Evolutionary conservation across 108 stramenopile genomes (phyloP).

Genomic region (Pseudonitzschia pungens): DNA sequence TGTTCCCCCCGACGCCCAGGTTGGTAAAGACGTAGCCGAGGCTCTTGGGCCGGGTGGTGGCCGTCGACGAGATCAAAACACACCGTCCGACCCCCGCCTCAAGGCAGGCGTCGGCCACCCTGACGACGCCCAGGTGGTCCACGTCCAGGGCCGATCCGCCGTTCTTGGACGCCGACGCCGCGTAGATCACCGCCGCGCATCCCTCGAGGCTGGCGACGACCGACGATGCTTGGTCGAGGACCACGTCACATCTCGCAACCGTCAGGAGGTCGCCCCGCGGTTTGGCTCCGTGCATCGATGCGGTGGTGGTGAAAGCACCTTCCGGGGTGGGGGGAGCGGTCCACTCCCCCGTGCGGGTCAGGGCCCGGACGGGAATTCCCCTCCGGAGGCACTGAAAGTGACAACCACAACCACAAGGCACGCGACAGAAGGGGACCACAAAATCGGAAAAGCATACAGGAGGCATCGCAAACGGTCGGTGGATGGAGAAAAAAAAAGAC

Average conservation of each 20-base stretch:
- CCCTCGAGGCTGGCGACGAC: background rate
- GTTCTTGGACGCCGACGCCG: conserved; percentile 53
- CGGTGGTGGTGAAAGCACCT: background rate
- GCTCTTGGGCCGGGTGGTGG: conserved; percentile 48
- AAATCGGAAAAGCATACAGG: background rate
- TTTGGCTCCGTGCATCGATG: background rate
- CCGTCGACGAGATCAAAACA: conserved; percentile 48
- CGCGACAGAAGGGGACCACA: too few relatives aligned
- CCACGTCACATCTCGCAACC: conserved; percentile 6
- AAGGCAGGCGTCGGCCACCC: conserved; percentile 24
- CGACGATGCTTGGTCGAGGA: background rate
- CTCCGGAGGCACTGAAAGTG: conserved; percentile 14
- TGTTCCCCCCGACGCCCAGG: conserved; percentile 31
- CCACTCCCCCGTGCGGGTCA: conserved; percentile 35
- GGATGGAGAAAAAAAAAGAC: background rate
- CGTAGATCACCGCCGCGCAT: conserved; percentile 44
- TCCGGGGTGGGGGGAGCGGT: background rate
- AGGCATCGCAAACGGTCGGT: background rate
- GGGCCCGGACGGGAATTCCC: conserved; percentile 21
- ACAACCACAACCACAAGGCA: too few relatives aligned
- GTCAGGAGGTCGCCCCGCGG: background rate
- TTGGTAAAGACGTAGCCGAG: conserved; percentile 52
- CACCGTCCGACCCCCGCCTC: conserved; percentile 27
- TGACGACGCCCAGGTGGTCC: conserved; percentile 34
- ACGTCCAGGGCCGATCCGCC: conserved; percentile 41